These are phyloP conservation scores for Lepidium africanum DNA, from an alignment of 345 rosid genomes.

Conservation along the genomic window DNA sequence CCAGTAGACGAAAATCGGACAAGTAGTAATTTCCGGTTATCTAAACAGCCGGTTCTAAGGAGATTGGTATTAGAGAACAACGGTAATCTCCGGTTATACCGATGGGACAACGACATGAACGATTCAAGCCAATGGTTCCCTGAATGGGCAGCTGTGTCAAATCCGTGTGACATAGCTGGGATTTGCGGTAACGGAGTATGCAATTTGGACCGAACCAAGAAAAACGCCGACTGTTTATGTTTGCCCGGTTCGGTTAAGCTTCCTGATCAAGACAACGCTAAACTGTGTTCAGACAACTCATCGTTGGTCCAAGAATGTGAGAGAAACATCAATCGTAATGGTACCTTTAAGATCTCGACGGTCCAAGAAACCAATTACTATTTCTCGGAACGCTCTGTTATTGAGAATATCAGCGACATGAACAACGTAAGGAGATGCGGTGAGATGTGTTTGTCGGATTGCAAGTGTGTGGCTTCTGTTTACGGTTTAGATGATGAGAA, in stretches of 20 bases:
- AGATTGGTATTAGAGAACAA: constrained; percentile 66
- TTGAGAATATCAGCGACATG: constrained; percentile 62
- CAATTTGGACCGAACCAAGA: constrained; percentile 57
- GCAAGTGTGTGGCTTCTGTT: constrained; percentile 83
- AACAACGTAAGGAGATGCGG: constrained; percentile 51
- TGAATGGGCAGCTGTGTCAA: constrained; percentile 89
- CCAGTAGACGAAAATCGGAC: constrained; percentile 43
- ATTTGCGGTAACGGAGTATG: constrained; percentile 84
- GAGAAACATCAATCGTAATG: constrained; percentile 22
- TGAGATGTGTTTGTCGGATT: constrained; percentile 61
- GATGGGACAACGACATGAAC: constrained; percentile 76
- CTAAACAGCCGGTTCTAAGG: constrained; percentile 30
- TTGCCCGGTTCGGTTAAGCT: constrained; percentile 49
- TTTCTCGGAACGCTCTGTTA: constrained; percentile 52
- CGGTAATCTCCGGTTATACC: constrained; percentile 70
- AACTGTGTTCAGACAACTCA: constrained; percentile 43
- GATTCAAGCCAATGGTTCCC: constrained; percentile 80
- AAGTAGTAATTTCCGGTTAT: constrained; percentile 12
- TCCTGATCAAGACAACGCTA: constrained; percentile 29
- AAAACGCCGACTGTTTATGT: constrained; percentile 67
- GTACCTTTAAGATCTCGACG: constrained; percentile 39
- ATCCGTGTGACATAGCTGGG: constrained; percentile 84
- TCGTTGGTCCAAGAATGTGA: constrained; percentile 42
- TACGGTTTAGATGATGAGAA: constrained; percentile 81
- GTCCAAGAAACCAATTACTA: constrained; percentile 77